phyloP scores from a whole-genome alignment of 345 rosid genomes.

The Garcia nutans region DNA sequence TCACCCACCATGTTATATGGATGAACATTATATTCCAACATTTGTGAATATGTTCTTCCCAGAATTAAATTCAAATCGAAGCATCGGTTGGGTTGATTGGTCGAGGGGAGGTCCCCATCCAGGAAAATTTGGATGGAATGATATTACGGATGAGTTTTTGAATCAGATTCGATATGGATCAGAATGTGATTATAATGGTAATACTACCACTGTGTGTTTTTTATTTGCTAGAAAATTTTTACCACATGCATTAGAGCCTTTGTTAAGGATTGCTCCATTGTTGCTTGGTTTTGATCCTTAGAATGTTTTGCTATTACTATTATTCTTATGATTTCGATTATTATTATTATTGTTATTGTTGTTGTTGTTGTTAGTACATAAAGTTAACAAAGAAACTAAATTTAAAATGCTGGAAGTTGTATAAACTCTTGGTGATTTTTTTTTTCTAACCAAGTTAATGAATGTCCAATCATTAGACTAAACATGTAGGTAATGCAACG shows the following conservation, averaged over 20 bases:
- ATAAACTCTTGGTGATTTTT: too few relatives aligned
- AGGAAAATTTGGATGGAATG: slow-evolving; percentile 39
- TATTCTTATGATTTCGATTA: background rate
- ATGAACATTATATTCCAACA: slow-evolving; percentile 76
- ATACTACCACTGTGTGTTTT: slow-evolving; percentile 35
- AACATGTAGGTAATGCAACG: too few relatives aligned
- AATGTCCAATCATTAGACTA: too few relatives aligned
- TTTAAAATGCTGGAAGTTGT: too few relatives aligned
- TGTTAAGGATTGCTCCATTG: slow-evolving; percentile 51
- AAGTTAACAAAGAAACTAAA: too few relatives aligned
- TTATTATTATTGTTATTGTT: too few relatives aligned
- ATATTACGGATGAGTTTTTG: slow-evolving; percentile 51
- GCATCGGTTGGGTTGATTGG: slow-evolving; percentile 74
- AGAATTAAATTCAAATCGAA: slow-evolving; percentile 45
- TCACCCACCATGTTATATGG: slow-evolving; percentile 56
- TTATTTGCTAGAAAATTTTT: slow-evolving; percentile 69
- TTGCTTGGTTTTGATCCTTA: slow-evolving; percentile 50
- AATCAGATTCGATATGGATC: slow-evolving; percentile 39
- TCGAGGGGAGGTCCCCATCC: slow-evolving; percentile 67
- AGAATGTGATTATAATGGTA: slow-evolving; percentile 49
- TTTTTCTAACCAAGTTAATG: too few relatives aligned
- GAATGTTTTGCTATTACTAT: background rate
- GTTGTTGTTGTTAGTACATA: too few relatives aligned
- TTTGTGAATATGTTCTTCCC: slow-evolving; percentile 39
- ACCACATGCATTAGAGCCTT: slow-evolving; percentile 48